A percentile compares a stretch with the other conserved stretches of the same genome.
These are phyloP conservation scores for Metarhizium sp. DNA, from an alignment of 2,329 filamentous ascomycete species.

Conservation along the genomic window DNA sequence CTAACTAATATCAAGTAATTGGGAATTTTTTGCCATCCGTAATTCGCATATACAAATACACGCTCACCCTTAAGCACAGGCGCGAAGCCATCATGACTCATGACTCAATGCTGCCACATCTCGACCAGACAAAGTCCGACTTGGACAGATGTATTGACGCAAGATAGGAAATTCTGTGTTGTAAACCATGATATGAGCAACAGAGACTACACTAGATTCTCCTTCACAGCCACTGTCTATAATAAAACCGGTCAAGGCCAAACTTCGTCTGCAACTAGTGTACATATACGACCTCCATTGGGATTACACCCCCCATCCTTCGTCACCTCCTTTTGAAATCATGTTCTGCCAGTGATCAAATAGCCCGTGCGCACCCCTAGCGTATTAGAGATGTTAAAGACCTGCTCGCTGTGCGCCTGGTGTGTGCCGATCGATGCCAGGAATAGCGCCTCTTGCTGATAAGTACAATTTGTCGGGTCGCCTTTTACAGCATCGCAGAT, in stretches of 20 bases:
- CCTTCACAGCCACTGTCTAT: slow-evolving; percentile 35
- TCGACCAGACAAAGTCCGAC: background rate
- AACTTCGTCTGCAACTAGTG: slow-evolving; percentile 40
- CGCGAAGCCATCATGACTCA: background rate
- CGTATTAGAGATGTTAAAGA: slow-evolving; percentile 11
- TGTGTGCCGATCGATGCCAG: slow-evolving; percentile 12
- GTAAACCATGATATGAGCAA: slow-evolving; percentile 18
- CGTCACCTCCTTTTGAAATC: slow-evolving; percentile 2
- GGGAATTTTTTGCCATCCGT: background rate
- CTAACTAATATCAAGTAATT: background rate
- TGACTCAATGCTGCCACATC: background rate
- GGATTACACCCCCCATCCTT: slow-evolving; percentile 1
- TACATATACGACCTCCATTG: slow-evolving; percentile 32
- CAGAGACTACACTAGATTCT: slow-evolving; percentile 33
- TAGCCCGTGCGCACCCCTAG: background rate
- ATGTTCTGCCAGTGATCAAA: slow-evolving; percentile 3
- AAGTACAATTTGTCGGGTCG: slow-evolving; percentile 28
- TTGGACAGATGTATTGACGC: background rate
- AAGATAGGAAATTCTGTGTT: slow-evolving; percentile 3
- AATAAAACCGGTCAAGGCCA: slow-evolving; percentile 31
- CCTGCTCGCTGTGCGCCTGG: slow-evolving; percentile 13
- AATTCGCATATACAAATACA: no score
- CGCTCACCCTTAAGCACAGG: no score
- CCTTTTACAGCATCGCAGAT: slow-evolving; percentile 7
- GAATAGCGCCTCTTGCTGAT: slow-evolving; percentile 16